Evolutionary conservation across 139 green algal species (phyloP).

Genomic region (Chlorella sp.): DNA sequence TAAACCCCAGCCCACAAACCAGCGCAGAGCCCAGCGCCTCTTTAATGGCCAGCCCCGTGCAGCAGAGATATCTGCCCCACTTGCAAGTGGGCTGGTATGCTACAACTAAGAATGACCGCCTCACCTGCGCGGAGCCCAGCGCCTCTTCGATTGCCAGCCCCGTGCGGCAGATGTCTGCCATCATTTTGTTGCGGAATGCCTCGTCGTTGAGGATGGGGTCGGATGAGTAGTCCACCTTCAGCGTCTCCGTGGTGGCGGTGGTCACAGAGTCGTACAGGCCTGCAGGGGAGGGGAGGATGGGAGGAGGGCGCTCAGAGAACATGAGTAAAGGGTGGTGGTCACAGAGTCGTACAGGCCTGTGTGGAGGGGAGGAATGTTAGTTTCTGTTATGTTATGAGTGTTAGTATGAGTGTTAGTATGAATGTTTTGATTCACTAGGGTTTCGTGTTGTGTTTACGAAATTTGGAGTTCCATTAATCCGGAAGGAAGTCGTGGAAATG

Average conservation of each 20-base stretch:
- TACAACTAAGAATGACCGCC: not conserved
- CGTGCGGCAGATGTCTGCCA: conserved; percentile 61
- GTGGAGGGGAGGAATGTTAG: no score
- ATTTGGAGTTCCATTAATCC: no score
- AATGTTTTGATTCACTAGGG: no score
- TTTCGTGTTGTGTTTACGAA: no score
- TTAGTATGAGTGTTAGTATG: no score
- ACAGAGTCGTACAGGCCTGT: conserved; percentile 88
- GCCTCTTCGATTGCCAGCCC: conserved; percentile 88
- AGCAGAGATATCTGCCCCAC: no score
- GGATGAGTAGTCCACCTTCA: conserved; percentile 79
- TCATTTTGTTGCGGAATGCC: conserved; percentile 65
- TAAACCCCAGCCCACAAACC: no score
- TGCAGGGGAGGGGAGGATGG: not conserved
- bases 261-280: conserved; percentile 92
- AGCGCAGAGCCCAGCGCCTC: no score
- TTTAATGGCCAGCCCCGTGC: no score
- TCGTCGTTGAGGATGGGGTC: conserved; percentile 85
- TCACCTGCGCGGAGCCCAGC: conserved; percentile 58
- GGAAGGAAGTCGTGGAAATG: no score
- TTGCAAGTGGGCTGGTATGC: no score
- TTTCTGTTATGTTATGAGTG: no score
- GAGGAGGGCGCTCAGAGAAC: not conserved
- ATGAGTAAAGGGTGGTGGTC: conserved; percentile 80
- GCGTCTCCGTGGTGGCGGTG: conserved; percentile 79